A percentile compares a stretch with the other conserved stretches of the same genome.
phyloP scores from a whole-genome alignment of 2,329 filamentous ascomycete species.

The Penicillium sp. region DNA sequence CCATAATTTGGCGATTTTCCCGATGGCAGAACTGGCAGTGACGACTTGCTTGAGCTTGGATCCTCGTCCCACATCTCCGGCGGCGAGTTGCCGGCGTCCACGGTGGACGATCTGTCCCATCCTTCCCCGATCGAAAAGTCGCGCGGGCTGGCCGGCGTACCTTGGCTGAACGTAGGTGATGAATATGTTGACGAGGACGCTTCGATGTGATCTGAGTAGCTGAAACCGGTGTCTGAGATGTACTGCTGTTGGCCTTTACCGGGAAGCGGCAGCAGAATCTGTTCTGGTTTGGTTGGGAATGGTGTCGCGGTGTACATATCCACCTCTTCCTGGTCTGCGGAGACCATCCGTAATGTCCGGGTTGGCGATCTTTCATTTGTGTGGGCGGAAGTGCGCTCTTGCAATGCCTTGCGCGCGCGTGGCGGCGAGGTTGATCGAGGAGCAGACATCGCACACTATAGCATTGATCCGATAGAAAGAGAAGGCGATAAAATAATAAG shows the following conservation, averaged over 20 bases:
- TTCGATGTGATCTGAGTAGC: conserved; percentile 31
- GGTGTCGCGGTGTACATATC: conserved; percentile 46
- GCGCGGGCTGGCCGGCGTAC: conserved; percentile 27
- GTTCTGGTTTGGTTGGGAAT: conserved; percentile 51
- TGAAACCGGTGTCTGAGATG: conserved; percentile 33
- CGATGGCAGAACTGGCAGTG: conserved; percentile 28
- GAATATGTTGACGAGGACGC: conserved; percentile 32
- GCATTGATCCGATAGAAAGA: conserved; percentile 23
- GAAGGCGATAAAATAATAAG: not conserved
- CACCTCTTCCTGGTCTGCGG: conserved; percentile 32
- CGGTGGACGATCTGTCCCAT: conserved; percentile 42
- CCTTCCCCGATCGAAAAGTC: conserved; percentile 31
- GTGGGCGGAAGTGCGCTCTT: conserved; percentile 50
- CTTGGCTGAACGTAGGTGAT: conserved; percentile 29
- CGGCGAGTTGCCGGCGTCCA: conserved; percentile 39
- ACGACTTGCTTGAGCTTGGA: conserved; percentile 40
- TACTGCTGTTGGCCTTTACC: conserved; percentile 40
- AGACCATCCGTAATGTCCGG: conserved; percentile 40
- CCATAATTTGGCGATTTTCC: conserved; percentile 24
- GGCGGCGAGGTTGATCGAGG: conserved; percentile 33
- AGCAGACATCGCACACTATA: conserved; percentile 38
- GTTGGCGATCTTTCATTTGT: conserved; percentile 44
- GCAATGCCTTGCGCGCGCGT: conserved; percentile 45
- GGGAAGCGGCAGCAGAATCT: conserved; percentile 46
- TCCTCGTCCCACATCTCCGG: conserved; percentile 43